These are phyloP conservation scores for Yamadazyma sp. DNA, from an alignment of 805 yeast species.

Conservation along the genomic window DNA sequence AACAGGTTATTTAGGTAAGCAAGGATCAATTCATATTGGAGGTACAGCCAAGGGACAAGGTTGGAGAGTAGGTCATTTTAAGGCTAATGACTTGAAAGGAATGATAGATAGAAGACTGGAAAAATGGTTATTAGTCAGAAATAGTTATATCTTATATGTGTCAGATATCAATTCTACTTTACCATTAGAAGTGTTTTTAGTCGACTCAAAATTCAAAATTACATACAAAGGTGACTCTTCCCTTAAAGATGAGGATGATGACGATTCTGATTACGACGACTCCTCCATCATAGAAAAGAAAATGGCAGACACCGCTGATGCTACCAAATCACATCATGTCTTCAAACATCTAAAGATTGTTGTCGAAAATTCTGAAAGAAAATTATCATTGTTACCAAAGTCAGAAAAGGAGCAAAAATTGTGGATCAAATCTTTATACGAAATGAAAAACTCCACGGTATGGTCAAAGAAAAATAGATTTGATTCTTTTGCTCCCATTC, in stretches of 20 bases:
- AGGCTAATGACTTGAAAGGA: conserved; percentile 70
- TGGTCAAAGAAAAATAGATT: conserved; percentile 80
- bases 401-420: conserved; percentile 60
- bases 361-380: conserved; percentile 74
- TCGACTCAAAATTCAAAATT: conserved; percentile 73
- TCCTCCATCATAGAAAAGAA: conserved; percentile 26
- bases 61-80: conserved; percentile 92
- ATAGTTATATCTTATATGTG: conserved; percentile 80
- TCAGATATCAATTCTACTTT: conserved; percentile 83
- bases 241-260: conserved; percentile 24
- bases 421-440: conserved; percentile 74
- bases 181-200: conserved; percentile 85
- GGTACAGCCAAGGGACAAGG: conserved; percentile 88
- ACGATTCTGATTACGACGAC: conserved; percentile 46
- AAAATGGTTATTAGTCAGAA: conserved; percentile 88
- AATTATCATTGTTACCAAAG: conserved; percentile 65
- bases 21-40: conserved; percentile 77
- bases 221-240: conserved; percentile 41
- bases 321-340: conserved; percentile 38
- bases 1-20: conserved; percentile 78
- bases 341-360: conserved; percentile 52
- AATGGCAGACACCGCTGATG: conserved; percentile 20
- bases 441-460: conserved; percentile 61
- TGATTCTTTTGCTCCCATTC: conserved; percentile 87
- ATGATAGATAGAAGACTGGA: conserved; percentile 89